A percentile compares a stretch with the other conserved stretches of the same genome.
Conservation (phyloP, 73 alveolate genomes). For the Paraurostyla sp. region DNA sequence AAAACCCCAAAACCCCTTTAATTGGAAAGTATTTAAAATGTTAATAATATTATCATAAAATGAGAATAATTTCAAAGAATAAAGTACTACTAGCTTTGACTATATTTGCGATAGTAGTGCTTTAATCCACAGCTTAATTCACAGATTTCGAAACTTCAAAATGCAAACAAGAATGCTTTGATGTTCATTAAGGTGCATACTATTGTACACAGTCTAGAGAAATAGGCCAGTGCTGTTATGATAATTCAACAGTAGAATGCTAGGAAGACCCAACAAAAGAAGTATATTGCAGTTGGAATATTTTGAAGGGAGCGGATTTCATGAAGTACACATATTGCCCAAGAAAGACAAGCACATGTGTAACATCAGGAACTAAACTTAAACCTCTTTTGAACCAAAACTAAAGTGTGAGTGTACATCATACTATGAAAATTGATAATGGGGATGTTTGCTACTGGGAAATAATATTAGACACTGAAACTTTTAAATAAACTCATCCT, state of each 20-base stretch:
- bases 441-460: constrained; percentile 3
- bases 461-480: neutral
- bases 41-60: neutral
- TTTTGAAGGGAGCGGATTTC: too few relatives aligned
- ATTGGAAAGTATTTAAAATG: neutral
- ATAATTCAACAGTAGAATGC: neutral
- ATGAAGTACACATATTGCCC: constrained; percentile 1
- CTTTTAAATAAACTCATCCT: neutral
- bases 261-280: neutral
- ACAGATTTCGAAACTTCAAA: neutral
- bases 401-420: neutral
- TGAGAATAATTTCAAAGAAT: neutral
- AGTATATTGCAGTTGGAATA: neutral
- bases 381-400: neutral
- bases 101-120: neutral
- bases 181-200: neutral
- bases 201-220: neutral
- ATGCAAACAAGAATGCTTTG: neutral
- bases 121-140: neutral
- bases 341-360: neutral
- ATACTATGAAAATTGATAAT: neutral
- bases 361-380: neutral
- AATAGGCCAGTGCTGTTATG: neutral
- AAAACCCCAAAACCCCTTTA: constrained; percentile 18
- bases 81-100: too few relatives aligned